These are phyloP conservation scores for Boletus semigastroideus DNA, from an alignment of 1,284 basidiomycete species.

Conservation along the genomic window DNA sequence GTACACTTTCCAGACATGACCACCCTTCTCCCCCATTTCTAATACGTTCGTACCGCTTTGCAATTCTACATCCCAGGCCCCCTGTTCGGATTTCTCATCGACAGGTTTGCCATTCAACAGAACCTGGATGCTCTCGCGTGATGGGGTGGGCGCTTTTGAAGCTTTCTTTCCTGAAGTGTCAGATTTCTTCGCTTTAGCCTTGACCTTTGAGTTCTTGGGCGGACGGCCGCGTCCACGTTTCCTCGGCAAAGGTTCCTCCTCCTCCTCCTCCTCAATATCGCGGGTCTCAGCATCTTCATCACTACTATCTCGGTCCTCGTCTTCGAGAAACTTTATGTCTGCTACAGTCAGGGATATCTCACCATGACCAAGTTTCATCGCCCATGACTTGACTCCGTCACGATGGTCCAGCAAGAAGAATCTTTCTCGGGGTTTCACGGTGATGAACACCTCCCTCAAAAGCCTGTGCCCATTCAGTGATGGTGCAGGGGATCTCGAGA, in stretches of 20 bases:
- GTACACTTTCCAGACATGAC: constrained; percentile 65
- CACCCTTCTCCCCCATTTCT: constrained; percentile 69
- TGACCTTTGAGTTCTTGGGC: constrained; percentile 34
- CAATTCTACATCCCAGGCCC: constrained; percentile 57
- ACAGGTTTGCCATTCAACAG: constrained; percentile 50
- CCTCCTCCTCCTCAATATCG: constrained; percentile 36
- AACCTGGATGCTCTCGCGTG: constrained; percentile 49
- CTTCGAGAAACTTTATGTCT: constrained; percentile 51
- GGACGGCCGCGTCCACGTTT: constrained; percentile 35
- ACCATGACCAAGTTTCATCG: constrained; percentile 51
- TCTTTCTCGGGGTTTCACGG: constrained; percentile 58
- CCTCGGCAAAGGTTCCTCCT: constrained; percentile 41
- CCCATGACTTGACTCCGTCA: constrained; percentile 69
- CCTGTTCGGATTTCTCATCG: constrained; percentile 40
- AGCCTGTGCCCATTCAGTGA: constrained; percentile 42
- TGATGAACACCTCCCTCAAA: constrained; percentile 50
- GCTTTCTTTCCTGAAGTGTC: constrained; percentile 34
- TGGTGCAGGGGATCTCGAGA: constrained; percentile 49
- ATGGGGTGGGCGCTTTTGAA: constrained; percentile 34
- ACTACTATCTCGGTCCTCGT: constrained; percentile 48
- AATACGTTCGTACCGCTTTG: constrained; percentile 54
- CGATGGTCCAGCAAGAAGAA: constrained; percentile 54
- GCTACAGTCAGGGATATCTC: constrained; percentile 54
- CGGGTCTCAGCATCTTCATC: constrained; percentile 46
- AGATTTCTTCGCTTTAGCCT: constrained; percentile 35